Conservation (phyloP, 2,329 filamentous ascomycete species). For the Alternaria sp. region DNA sequence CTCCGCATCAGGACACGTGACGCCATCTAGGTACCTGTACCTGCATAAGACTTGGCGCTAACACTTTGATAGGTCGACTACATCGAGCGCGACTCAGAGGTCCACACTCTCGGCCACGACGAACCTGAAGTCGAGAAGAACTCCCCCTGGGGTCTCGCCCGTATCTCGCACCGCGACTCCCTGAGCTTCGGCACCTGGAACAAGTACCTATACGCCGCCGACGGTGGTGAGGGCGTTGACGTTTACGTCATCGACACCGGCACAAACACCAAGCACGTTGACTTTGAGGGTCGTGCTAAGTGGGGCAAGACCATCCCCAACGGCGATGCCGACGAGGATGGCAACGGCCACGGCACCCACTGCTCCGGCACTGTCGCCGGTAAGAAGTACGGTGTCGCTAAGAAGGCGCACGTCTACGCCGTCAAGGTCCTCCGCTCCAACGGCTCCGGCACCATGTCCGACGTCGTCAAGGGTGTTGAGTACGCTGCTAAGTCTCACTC, state of each 20-base stretch:
- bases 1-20: slow-evolving; percentile 40
- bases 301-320: slow-evolving; percentile 97
- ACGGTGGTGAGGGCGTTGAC: slow-evolving; percentile 96
- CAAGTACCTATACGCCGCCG: slow-evolving; percentile 92
- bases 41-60: slow-evolving; percentile 32
- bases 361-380: slow-evolving; percentile 98
- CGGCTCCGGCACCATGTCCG: slow-evolving; percentile 97
- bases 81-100: slow-evolving; percentile 92
- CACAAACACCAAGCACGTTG: slow-evolving; percentile 90
- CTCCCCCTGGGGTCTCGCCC: slow-evolving; percentile 97
- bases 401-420: slow-evolving; percentile 96
- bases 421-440: slow-evolving; percentile 99
- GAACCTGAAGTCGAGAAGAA: slow-evolving; percentile 77
- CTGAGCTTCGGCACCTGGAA: slow-evolving; percentile 93
- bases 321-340: slow-evolving; percentile 85
- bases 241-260: slow-evolving; percentile 99
- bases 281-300: slow-evolving; percentile 92
- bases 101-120: slow-evolving; percentile 73
- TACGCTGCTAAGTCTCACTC: slow-evolving; percentile 84
- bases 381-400: slow-evolving; percentile 99
- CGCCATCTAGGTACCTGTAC: slow-evolving; percentile 15
- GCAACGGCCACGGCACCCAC: slow-evolving; percentile 98
- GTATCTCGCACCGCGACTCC: slow-evolving; percentile 91
- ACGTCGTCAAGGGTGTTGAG: slow-evolving; percentile 98
- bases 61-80: slow-evolving; percentile 77